Evolutionary conservation across 2,329 filamentous ascomycete species (phyloP), one percentile per base, ranked within the genome.

Genomic region (Fusarium bactridioides): DNA sequence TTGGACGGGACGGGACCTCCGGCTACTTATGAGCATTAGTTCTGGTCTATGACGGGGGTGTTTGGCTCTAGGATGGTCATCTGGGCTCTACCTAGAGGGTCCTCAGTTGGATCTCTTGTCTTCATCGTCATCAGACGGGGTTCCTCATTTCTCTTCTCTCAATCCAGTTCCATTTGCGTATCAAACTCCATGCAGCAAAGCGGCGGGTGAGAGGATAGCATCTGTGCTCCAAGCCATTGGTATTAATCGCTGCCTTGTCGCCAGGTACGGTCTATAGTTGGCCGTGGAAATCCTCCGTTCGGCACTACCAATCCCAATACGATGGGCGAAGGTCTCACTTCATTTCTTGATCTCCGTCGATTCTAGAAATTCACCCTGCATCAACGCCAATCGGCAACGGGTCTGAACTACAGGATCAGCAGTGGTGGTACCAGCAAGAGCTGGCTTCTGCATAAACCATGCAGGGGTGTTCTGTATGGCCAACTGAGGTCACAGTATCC

Each of bases 131-230:
- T 67, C 57, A 48, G 61, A 43, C 53, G 55, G 66, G 69, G 60
- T 69, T 53, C 64, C 73, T 70, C 73, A 65, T 75, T 61, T 70
- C 73, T 74, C 73, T 72, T 74, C 65, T 60, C 70, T 63, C 70
- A 63, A 48, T 38, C 15, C 29, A 40, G 57, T 54, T 27, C 58
- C 67, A 61, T 54, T 74, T 71, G 59, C 64, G 61, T 67, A 58
- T 45, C 55, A 44, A 59, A 58, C 33, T 29, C 40, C 55, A 72
- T 72, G 60, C 56, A 57, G 40, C 48, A 53, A 55, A 59, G 66
- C 58, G 61, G 70, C 66, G 67, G 66, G 58, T 53, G 31, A 55
- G 35, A 55, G 23, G 27, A 45, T 37, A 27, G 29, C 48, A 37
- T 55, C 57, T 55, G 50, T 57, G 54, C 59, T 31, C 69, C 69